Evolutionary conservation across 2,329 filamentous ascomycete genomes (phyloP), one percentile per base, ranked within the genome.

Genomic region (Talaromyces pinophilus): DNA sequence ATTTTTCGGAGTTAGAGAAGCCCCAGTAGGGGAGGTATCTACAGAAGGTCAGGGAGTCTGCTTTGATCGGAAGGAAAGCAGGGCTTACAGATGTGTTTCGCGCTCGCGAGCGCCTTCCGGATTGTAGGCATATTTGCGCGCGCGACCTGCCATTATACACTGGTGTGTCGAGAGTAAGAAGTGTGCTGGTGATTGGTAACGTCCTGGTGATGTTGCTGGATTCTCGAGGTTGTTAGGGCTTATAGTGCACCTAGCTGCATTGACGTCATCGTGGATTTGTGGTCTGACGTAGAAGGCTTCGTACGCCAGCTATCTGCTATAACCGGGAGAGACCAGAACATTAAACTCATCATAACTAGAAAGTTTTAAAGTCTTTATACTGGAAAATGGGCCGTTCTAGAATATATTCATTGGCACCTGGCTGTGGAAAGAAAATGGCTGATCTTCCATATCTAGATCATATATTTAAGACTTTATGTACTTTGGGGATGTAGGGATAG

Each of bases 101-200:
- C 48, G 48, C 48, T 52, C 22, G 13, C 48, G 48, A 52, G 48
- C 48, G 48, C 48, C 48, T 52, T 52, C 48, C 1, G 15, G 22
- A 30, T 52, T 52, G 25, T 52, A 52, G 22, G 48, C 48, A 52
- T 52, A 52, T 52, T 52, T 52, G 48, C 48, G 48, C 13, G 48
- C 48, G 22, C 48, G 48, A 8, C 48, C 48, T 28, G 5, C 48
- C 48, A 52, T 50, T 50, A 2, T 48, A n/a, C n/a, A 11, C n/a
- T 4, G 19, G 8, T 2, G 19, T 50, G 48, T 30, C 15, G 13
- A 52, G 2, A 1, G 13, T 17, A 28, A 52, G 5, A 25, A 17
- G 19, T 5, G 48, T 19, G 19, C 19, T 19, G 17, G 17, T n/a
- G 5, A 8, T 44, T 44, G 7, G 2, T 13, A 44, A 22, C 4